These are phyloP conservation scores for Nigrospora oryzae DNA, from an alignment of 2,329 filamentous ascomycete species.

Conservation along the genomic window DNA sequence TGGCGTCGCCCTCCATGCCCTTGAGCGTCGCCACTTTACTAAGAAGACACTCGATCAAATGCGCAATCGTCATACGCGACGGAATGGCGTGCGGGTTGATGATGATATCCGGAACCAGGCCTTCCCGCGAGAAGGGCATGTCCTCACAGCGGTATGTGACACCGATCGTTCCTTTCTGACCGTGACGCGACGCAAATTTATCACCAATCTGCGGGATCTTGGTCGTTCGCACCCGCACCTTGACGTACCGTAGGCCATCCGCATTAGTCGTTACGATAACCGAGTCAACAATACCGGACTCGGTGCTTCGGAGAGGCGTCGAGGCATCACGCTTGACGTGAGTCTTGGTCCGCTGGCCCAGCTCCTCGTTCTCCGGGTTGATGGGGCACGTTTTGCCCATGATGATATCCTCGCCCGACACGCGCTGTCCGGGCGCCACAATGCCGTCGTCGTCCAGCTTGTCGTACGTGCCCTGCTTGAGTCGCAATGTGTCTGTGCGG, in stretches of 20 bases:
- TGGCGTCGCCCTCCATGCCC: slow-evolving; percentile 94
- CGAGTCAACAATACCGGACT: slow-evolving; percentile 92
- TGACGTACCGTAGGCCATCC: slow-evolving; percentile 91
- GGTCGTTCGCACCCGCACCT: slow-evolving; percentile 93
- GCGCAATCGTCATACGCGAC: slow-evolving; percentile 99
- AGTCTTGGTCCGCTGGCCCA: slow-evolving; percentile 81
- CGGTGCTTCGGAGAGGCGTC: slow-evolving; percentile 87
- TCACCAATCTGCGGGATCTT: slow-evolving; percentile 98
- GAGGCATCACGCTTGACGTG: slow-evolving; percentile 95
- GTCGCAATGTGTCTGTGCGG: slow-evolving; percentile 75
- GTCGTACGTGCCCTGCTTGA: slow-evolving; percentile 94
- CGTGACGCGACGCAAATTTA: slow-evolving; percentile 98
- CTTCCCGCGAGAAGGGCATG: slow-evolving; percentile 94
- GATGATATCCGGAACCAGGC: slow-evolving; percentile 88
- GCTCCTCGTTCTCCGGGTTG: slow-evolving; percentile 82
- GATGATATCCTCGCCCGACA: slow-evolving; percentile 96
- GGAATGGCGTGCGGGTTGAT: slow-evolving; percentile 99
- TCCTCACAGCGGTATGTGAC: slow-evolving; percentile 97
- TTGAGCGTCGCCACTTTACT: slow-evolving; percentile 92
- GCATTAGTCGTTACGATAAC: slow-evolving; percentile 92
- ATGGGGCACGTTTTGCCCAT: slow-evolving; percentile 98
- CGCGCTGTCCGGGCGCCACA: slow-evolving; percentile 84
- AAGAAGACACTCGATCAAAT: slow-evolving; percentile 97
- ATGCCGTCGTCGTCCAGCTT: slow-evolving; percentile 97
- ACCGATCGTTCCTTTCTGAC: slow-evolving; percentile 98